Percentiles rank a stretch among this genome's conserved stretches.
These are phyloP conservation scores for Manihot esculenta DNA, from an alignment of 441 rosid genomes.

Conservation along the genomic window DNA sequence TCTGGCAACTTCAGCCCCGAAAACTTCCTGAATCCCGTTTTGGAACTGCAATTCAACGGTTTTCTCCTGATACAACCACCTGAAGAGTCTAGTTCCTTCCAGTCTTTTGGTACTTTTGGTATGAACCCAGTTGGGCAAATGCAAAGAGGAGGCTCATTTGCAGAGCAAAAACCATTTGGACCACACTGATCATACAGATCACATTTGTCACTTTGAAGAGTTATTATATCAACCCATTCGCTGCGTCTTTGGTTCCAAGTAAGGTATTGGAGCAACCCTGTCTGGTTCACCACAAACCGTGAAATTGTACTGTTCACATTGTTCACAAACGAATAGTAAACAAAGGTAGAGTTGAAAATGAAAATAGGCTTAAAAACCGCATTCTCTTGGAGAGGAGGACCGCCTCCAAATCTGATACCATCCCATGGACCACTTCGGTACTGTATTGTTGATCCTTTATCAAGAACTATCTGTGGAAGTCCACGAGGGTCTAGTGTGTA, in stretches of 20 bases:
- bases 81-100: conserved; percentile 20
- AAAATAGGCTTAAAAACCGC: conserved; percentile 7
- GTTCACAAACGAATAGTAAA: conserved; percentile 23
- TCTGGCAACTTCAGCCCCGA: conserved; percentile 36
- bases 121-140: conserved; percentile 41
- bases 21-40: conserved; percentile 28
- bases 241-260: conserved; percentile 19
- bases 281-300: conserved; percentile 19
- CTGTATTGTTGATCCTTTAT: not conserved
- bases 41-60: conserved; percentile 23
- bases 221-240: conserved; percentile 11
- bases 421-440: conserved; percentile 31
- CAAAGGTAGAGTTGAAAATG: not conserved
- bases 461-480: conserved; percentile 20
- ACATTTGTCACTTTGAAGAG: conserved; percentile 18
- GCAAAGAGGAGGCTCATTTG: conserved; percentile 22
- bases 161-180: conserved; percentile 24
- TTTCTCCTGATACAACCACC: conserved; percentile 31
- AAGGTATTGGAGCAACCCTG: conserved; percentile 19
- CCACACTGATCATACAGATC: conserved; percentile 22
- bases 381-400: conserved; percentile 4
- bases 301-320: conserved; percentile 14
- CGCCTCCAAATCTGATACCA: conserved; percentile 25
- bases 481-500: conserved; percentile 15
- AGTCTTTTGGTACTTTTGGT: conserved; percentile 29